A percentile compares a stretch with the other conserved stretches of the same genome.
Evolutionary conservation across 202 grass and related monocot species (phyloP).

Genomic region (Bolboschoenoplectus hybrid): DNA sequence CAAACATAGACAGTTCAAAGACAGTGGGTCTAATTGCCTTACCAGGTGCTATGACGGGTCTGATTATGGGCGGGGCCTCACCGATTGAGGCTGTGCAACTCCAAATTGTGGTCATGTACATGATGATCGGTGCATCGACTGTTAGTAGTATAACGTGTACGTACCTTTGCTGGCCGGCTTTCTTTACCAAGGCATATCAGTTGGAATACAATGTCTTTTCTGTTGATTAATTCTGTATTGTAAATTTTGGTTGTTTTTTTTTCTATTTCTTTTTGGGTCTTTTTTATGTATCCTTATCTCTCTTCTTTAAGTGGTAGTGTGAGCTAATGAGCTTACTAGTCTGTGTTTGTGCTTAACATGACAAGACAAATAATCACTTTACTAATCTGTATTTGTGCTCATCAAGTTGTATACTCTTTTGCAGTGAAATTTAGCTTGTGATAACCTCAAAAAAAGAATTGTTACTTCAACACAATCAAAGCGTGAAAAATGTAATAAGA

Average conservation of each 20-base stretch:
- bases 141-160: constrained; percentile 50
- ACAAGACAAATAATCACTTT: background rate
- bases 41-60: constrained; percentile 54
- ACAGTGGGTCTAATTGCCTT: constrained; percentile 54
- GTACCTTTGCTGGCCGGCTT: constrained; percentile 55
- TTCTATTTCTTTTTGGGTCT: background rate
- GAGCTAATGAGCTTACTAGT: background rate
- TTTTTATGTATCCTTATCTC: background rate
- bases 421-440: background rate
- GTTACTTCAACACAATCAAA: background rate
- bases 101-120: constrained; percentile 63
- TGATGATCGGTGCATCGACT: constrained; percentile 56
- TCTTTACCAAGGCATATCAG: constrained; percentile 55
- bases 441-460: background rate
- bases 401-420: constrained; percentile 6
- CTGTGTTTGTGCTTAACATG: background rate
- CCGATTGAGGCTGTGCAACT: constrained; percentile 54
- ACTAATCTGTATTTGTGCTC: background rate
- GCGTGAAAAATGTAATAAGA: background rate
- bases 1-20: constrained; percentile 54
- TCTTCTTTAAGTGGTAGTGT: background rate
- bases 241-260: background rate
- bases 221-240: constrained; percentile 19
- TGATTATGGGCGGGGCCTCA: constrained; percentile 60
- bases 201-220: constrained; percentile 51